Evolutionary conservation across 768 basidiomycete species (phyloP), one percentile per base, ranked within the genome.

Genomic region (Lactifluus rugatus): DNA sequence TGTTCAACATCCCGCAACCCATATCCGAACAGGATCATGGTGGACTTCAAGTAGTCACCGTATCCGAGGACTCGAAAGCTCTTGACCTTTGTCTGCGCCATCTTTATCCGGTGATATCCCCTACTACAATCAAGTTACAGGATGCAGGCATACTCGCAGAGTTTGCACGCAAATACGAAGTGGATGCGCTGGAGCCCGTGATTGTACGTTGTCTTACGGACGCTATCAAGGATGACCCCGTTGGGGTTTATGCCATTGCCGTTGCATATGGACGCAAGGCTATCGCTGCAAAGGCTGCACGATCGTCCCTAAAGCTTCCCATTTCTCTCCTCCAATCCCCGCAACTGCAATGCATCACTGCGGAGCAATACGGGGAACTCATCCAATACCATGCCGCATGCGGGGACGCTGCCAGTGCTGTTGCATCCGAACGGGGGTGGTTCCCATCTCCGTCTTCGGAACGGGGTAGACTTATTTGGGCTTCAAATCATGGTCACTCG

Each of bases 61-160:
- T 59, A n/a, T 34, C 60, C 3, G 57, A 61, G 23, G 10, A 41
- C 17, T 51, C 62, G 6, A 13, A 45, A 31, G 48, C 36, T 6
- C 54, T 63, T n/a, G 55, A 63, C 13, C 2, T 50, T 1, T 21
- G 42, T n/a, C 47, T 63, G 16, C 62, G 59, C 41, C 55, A 56
- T 21, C 47, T 61, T 32, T 63, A 63, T 28, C 54, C 62, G 0
- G n/a, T 61, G 2, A 45, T 17, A 26, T 14, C 37, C 0, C 60
- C 60, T 2, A 13, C 21, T 0, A 3, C n/a, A 11, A 23, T 36
- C 28, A 1, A 11, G 17, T 50, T 61, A 13, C 3, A 16, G 11
- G 48, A 32, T 10, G 56, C 44, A 13, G 23, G 36, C 19, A 5
- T 32, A 42, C 52, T 63, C 34, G 36, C 53, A 3, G 48, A 62